Evolutionary conservation across 345 rosid species (phyloP).

Genomic region (thale cress (Arabidopsis thaliana)): DNA sequence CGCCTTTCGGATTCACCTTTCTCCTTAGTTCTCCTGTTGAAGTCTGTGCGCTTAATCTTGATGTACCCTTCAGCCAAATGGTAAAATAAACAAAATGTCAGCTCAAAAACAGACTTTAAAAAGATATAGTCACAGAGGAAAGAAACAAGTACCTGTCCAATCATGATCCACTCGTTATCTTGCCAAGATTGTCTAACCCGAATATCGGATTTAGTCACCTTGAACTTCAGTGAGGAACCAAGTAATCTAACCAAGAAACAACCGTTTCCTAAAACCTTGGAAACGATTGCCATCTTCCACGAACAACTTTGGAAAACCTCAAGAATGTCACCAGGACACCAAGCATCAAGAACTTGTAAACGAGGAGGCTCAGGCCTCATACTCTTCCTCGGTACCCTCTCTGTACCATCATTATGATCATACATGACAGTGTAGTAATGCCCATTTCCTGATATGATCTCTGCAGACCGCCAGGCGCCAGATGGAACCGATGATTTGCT

Average conservation of each 20-base stretch:
- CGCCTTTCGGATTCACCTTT: conserved; percentile 40
- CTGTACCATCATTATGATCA: conserved; percentile 43
- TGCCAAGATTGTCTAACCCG: conserved; percentile 80
- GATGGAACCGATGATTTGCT: conserved; percentile 62
- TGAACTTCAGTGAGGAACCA: conserved; percentile 67
- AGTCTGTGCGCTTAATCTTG: conserved; percentile 39
- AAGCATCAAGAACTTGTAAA: conserved; percentile 46
- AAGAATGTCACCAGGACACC: conserved; percentile 74
- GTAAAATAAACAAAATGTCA: conserved; percentile 33
- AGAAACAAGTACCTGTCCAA: conserved; percentile 58
- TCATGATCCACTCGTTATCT: conserved; percentile 63
- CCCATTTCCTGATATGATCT: conserved; percentile 72
- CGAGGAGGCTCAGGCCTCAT: conserved; percentile 73
- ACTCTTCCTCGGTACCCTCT: conserved; percentile 59
- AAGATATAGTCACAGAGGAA: not conserved
- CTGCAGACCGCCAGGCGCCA: conserved; percentile 76
- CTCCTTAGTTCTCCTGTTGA: conserved; percentile 34
- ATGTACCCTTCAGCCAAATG: conserved; percentile 45
- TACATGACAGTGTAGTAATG: conserved; percentile 62
- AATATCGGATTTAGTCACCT: conserved; percentile 51
- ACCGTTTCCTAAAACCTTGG: conserved; percentile 53
- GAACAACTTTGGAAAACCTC: conserved; percentile 67
- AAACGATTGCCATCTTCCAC: conserved; percentile 84
- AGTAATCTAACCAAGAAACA: conserved; percentile 61
- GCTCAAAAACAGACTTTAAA: not conserved